These are phyloP conservation scores for Rhodomyrtus tomentosa DNA, from an alignment of 345 rosid species.

Conservation along the genomic window DNA sequence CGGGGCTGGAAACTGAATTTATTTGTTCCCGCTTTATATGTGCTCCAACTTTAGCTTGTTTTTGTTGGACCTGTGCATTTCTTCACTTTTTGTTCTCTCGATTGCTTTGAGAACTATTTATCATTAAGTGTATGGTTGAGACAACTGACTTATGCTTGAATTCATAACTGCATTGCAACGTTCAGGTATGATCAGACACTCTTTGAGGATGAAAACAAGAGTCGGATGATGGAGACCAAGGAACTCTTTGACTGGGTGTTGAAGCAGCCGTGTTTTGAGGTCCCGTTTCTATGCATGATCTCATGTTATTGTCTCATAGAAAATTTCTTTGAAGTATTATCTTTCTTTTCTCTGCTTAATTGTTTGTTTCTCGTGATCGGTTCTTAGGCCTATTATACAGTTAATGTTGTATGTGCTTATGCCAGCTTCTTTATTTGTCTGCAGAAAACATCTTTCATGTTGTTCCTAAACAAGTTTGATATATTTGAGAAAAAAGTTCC, in stretches of 20 bases:
- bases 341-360: background rate
- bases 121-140: background rate
- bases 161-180: background rate
- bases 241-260: constrained; percentile 95
- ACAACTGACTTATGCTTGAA: background rate
- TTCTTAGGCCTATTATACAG: background rate
- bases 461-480: constrained; percentile 93
- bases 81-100: background rate
- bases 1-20: too few species aligned
- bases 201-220: constrained; percentile 84
- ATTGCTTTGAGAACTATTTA: background rate
- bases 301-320: background rate
- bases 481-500: constrained; percentile 89
- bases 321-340: background rate
- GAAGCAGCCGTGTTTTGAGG: constrained; percentile 99
- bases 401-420: background rate
- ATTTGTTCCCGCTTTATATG: too few species aligned
- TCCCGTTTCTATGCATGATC: constrained; percentile 2
- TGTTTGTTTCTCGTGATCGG: background rate
- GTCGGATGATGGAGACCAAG: constrained; percentile 90
- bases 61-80: background rate
- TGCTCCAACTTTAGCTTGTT: too few species aligned
- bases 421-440: background rate
- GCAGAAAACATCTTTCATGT: constrained; percentile 99
- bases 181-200: constrained; percentile 90